Conservation (phyloP, 306 rosid species). For the Mimosa bimucronata region DNA sequence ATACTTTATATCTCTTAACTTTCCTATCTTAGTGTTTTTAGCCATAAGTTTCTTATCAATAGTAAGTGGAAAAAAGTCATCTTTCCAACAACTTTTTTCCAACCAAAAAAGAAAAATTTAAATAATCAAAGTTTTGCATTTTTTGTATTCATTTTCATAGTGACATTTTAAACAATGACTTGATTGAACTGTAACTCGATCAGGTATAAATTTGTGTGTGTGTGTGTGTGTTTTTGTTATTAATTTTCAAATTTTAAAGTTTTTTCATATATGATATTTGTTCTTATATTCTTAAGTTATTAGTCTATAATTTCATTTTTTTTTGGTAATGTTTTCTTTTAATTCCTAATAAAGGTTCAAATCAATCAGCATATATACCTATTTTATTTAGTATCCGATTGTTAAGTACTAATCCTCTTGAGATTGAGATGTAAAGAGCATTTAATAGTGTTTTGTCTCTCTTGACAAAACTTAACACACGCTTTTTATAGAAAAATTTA, state of each 20-base stretch:
- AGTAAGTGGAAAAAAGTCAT: slow-evolving; percentile 3
- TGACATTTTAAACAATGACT: background rate
- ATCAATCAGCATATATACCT: background rate
- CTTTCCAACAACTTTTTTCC: slow-evolving; percentile 10
- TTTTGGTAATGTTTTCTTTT: background rate
- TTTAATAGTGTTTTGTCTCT: too few species aligned
- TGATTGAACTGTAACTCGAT: too few species aligned
- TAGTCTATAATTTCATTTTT: too few species aligned
- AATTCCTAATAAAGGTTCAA: background rate
- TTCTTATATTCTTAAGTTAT: background rate
- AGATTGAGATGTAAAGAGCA: too few species aligned
- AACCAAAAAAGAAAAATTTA: background rate
- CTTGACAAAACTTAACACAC: too few species aligned
- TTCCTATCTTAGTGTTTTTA: background rate
- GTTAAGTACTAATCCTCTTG: too few species aligned
- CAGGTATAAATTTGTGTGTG: too few species aligned
- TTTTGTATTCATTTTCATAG: background rate
- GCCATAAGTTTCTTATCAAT: background rate
- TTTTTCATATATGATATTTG: background rate
- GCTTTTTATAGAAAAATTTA: too few species aligned
- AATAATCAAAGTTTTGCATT: background rate
- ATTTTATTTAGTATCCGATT: too few species aligned
- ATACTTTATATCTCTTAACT: background rate
- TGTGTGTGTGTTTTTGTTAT: background rate
- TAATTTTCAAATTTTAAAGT: background rate